A percentile compares a stretch with the other conserved stretches of the same genome.
Evolutionary conservation across 2,329 filamentous ascomycete genomes (phyloP).

Genomic region (Neofusicoccum parvum): DNA sequence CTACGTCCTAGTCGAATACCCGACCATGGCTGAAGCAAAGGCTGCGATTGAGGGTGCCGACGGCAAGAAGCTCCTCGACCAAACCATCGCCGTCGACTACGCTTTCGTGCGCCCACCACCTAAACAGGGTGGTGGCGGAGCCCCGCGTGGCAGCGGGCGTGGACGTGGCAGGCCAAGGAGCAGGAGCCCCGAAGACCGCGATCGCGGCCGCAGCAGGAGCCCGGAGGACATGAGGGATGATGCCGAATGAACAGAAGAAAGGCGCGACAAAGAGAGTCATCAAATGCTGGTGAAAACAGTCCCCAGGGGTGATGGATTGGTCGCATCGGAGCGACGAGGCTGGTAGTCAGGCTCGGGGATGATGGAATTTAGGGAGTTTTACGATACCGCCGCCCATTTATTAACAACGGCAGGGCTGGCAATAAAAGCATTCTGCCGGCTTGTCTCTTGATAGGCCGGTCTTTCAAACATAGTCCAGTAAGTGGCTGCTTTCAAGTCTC

Average conservation of each 20-base stretch:
- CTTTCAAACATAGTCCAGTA: not conserved
- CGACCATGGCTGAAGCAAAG: constrained; percentile 75
- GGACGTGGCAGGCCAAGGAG: constrained; percentile 41
- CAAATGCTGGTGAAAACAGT: not conserved
- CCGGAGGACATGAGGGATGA: constrained; percentile 19
- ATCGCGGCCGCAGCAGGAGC: constrained; percentile 29
- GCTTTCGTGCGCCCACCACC: constrained; percentile 80
- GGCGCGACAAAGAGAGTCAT: not conserved
- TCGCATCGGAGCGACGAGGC: not conserved
- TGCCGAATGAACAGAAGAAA: not conserved
- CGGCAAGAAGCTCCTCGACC: constrained; percentile 75
- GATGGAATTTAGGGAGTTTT: not conserved
- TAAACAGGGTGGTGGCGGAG: constrained; percentile 35
- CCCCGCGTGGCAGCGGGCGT: constrained; percentile 27
- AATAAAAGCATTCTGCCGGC: constrained; percentile 15
- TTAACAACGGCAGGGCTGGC: not conserved
- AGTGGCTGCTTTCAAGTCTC: not conserved
- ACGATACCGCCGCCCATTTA: not conserved
- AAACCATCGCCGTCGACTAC: constrained; percentile 80
- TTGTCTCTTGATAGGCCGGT: constrained; percentile 13
- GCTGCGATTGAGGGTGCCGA: constrained; percentile 83
- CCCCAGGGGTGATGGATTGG: not conserved
- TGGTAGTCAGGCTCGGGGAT: not conserved
- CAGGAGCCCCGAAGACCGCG: constrained; percentile 44
- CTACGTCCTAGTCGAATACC: constrained; percentile 83